phyloP scores from a whole-genome alignment of 257 asterid genomes.

The Eucommia ulmoides region DNA sequence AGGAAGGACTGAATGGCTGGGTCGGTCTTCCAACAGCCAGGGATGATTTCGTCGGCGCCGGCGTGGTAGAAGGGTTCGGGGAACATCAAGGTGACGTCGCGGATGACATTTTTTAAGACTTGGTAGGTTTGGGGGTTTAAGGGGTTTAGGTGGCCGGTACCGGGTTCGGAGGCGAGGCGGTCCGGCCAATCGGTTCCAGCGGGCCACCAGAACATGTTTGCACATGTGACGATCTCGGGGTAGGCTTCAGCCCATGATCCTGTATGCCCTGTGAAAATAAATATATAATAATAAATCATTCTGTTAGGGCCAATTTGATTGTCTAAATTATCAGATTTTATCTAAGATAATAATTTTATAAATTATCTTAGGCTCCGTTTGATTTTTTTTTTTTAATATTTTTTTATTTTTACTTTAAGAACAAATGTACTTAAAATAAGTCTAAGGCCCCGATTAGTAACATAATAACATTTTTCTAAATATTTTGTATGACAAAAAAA shows the following conservation, averaged over 20 bases:
- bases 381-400: too few relatives aligned
- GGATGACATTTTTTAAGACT: slow-evolving; percentile 48
- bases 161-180: slow-evolving; percentile 78
- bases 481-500: too few relatives aligned
- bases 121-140: slow-evolving; percentile 52
- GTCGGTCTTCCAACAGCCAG: slow-evolving; percentile 77
- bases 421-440: too few relatives aligned
- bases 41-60: slow-evolving; percentile 74
- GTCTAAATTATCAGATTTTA: too few relatives aligned
- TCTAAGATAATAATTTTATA: too few relatives aligned
- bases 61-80: slow-evolving; percentile 73
- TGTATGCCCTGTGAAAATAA: slow-evolving; percentile 79
- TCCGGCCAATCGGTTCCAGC: slow-evolving; percentile 48
- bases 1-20: slow-evolving; percentile 38
- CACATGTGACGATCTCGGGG: slow-evolving; percentile 75
- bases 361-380: too few relatives aligned
- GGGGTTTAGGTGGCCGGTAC: slow-evolving; percentile 87
- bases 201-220: slow-evolving; percentile 82
- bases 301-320: too few relatives aligned
- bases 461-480: too few relatives aligned
- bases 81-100: slow-evolving; percentile 43
- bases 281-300: too few relatives aligned
- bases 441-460: too few relatives aligned
- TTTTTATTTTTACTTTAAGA: too few relatives aligned
- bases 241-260: slow-evolving; percentile 91